Evolutionary conservation across 1,284 basidiomycete genomes (phyloP).

Genomic region (Ustilago shanxiensis): DNA sequence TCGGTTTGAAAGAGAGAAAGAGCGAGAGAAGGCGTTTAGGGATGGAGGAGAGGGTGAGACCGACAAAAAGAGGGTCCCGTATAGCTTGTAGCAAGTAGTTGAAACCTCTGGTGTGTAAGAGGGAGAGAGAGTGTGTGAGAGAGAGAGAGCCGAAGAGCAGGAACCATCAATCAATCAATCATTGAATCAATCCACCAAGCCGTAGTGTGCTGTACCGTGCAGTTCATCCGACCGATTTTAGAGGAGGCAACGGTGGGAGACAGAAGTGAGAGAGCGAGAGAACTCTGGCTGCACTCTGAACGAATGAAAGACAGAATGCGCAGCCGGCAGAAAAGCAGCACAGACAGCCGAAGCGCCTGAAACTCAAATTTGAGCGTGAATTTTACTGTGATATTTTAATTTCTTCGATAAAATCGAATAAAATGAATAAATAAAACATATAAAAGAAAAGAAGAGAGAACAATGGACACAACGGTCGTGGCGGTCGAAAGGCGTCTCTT

Average conservation of each 20-base stretch:
- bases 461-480: constrained; percentile 4
- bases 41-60: not conserved
- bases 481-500: not conserved
- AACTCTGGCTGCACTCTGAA: no score
- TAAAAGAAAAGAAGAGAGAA: not conserved
- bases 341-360: not conserved
- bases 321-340: constrained; percentile 5
- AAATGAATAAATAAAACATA: no score
- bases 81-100: no score
- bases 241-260: constrained; percentile 2
- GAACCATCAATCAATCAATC: not conserved
- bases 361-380: constrained; percentile 7
- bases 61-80: not conserved
- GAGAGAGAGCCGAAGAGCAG: no score
- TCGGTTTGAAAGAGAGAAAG: no score
- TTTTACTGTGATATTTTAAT: not conserved
- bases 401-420: not conserved
- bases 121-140: no score
- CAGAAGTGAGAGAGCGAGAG: not conserved
- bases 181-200: not conserved
- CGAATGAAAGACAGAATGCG: not conserved
- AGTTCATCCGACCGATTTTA: no score
- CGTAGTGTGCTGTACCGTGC: no score
- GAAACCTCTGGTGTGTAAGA: no score
- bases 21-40: not conserved